A percentile compares a stretch with the other conserved stretches of the same genome.
Evolutionary conservation across 805 yeast genomes (phyloP).

Genomic region (Candida incommunis): DNA sequence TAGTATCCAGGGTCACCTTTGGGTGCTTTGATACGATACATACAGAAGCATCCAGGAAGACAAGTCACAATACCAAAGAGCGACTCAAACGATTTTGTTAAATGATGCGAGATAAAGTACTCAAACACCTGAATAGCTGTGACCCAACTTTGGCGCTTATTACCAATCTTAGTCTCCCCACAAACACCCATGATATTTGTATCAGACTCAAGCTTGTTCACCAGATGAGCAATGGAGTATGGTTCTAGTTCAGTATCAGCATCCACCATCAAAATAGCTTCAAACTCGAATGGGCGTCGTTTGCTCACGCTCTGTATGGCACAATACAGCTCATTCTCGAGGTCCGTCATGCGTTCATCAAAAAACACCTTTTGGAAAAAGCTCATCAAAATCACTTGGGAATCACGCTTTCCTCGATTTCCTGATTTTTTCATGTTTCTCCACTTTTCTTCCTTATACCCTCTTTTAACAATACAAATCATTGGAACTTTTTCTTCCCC

Average conservation of each 20-base stretch:
- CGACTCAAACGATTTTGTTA: slow-evolving; percentile 84
- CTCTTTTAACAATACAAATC: slow-evolving; percentile 67
- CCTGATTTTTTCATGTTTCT: slow-evolving; percentile 67
- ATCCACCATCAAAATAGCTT: slow-evolving; percentile 79
- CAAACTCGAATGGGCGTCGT: slow-evolving; percentile 67
- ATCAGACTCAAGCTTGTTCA: slow-evolving; percentile 75
- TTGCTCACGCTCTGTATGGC: slow-evolving; percentile 77
- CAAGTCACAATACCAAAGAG: slow-evolving; percentile 92
- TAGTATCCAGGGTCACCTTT: slow-evolving; percentile 66
- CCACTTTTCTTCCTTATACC: slow-evolving; percentile 58
- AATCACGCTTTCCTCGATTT: slow-evolving; percentile 92
- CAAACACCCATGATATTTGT: slow-evolving; percentile 84
- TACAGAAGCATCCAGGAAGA: slow-evolving; percentile 90
- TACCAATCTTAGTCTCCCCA: slow-evolving; percentile 88
- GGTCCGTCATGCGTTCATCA: slow-evolving; percentile 87
- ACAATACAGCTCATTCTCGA: slow-evolving; percentile 65
- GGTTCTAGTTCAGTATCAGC: slow-evolving; percentile 86
- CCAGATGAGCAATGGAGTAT: slow-evolving; percentile 79
- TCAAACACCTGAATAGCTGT: slow-evolving; percentile 91
- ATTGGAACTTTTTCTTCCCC: slow-evolving; percentile 50
- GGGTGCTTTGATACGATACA: slow-evolving; percentile 85
- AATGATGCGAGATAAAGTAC: slow-evolving; percentile 88
- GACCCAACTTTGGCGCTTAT: slow-evolving; percentile 76
- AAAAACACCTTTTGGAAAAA: slow-evolving; percentile 77
- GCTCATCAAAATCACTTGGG: slow-evolving; percentile 83